Base-by-base conservation (phyloP, 2,329 filamentous ascomycete species). In the Verticillium dahliae region DNA sequence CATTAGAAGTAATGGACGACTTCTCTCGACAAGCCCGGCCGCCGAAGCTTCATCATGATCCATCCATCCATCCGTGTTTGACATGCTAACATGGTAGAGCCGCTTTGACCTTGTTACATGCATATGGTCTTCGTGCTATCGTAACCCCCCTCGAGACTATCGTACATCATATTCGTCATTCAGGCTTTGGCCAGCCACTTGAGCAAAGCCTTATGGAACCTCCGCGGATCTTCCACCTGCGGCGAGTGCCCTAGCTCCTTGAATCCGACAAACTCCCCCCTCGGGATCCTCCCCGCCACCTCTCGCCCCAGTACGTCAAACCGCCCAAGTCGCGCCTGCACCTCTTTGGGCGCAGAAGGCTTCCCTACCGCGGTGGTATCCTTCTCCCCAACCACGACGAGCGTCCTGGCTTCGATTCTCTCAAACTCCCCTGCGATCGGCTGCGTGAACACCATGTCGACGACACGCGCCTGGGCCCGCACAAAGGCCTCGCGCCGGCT, bases 331-430 rank as follows among this genome's bases (percentile, higher is more conserved):
- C 70, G 72, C 6, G 71, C 74, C 54, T 78, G 74, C 14, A 82
- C 76, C 1, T 74, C 75, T 0, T 75, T 72, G 0, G 78, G 73
- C 11, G 77, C 74, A 81, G 82, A 85, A 58, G 76, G 75, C 67
- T 81, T 81, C 0, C 83, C 82, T 57, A 85, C 81, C 15, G 81
- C 83, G 2, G 83, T 85, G 41, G 73, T 81, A 63, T 85, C 82
- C 67, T 79, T 77, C 37, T 77, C 76, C 1, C 82, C 82, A 57
- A 83, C 74, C 58, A 85, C 68, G 60, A 85, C 68, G 27, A 84
- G 70, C 1, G 81, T 82, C 56, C 72, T 74, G 11, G 77, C 69
- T 65, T 75, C 75, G 13, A 85, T 66, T 56, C 74, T 65, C n/a
- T 70, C 69, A 56, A 84, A 80, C 67, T 84, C 80, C 62, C 81